A percentile compares a stretch with the other conserved stretches of the same genome.
These are phyloP conservation scores for Astrephomene gubernaculifera DNA, from an alignment of 139 green algal species.

Conservation along the genomic window DNA sequence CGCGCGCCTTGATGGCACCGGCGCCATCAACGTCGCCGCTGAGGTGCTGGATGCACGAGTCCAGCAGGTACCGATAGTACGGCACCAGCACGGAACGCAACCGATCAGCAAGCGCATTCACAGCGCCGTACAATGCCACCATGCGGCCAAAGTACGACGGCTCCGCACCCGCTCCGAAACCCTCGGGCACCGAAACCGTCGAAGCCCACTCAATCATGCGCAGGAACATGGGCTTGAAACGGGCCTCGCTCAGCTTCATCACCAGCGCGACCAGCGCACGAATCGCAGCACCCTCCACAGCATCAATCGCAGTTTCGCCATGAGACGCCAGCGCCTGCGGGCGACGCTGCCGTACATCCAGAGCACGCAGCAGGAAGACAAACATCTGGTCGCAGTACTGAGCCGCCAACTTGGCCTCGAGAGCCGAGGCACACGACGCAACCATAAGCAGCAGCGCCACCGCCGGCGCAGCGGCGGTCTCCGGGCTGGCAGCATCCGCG, in stretches of 20 bases:
- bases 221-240: conserved; percentile 95
- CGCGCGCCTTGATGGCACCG: not conserved
- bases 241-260: conserved; percentile 91
- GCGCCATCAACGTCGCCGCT: not conserved
- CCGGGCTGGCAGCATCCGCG: not conserved
- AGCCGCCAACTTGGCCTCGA: conserved; percentile 70
- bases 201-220: conserved; percentile 87
- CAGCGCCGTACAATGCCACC: conserved; percentile 66
- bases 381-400: conserved; percentile 74
- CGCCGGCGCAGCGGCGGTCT: conserved; percentile 10
- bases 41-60: conserved; percentile 65
- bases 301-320: conserved; percentile 31
- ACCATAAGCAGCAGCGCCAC: conserved; percentile 62
- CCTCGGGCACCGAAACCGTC: conserved; percentile 8
- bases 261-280: conserved; percentile 73
- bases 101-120: conserved; percentile 69
- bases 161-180: not conserved
- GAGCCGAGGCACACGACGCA: conserved; percentile 9
- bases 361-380: conserved; percentile 75
- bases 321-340: conserved; percentile 34
- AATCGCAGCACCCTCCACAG: conserved; percentile 68
- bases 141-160: conserved; percentile 44
- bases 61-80: conserved; percentile 80
- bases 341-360: conserved; percentile 79
- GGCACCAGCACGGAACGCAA: conserved; percentile 91